Evolutionary conservation across 2,329 filamentous ascomycete species (phyloP), one percentile per base, ranked within the genome.

Genomic region (Pseudovirgaria hyperparasitica): DNA sequence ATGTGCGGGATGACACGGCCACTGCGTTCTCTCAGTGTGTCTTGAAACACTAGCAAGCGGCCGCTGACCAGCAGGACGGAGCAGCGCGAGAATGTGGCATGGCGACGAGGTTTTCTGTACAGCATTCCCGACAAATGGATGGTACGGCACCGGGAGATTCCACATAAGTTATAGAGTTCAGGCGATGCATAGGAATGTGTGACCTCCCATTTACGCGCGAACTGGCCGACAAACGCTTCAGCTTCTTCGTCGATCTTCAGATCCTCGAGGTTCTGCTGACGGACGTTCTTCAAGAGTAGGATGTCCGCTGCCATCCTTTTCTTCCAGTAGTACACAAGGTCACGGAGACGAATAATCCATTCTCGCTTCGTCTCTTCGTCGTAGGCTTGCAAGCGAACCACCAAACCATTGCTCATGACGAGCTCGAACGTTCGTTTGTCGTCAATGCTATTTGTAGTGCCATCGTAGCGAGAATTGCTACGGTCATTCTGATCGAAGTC

Each of bases 121-220:
- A 79, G 57, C 11, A 62, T 52, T 3, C 74, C 74, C 18, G 70
- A 70, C 48, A 76, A 66, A 30, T 62, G 56, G 28, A 79, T 69
- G 11, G 67, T 58, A 22, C 74, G 67, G 43, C 74, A 79, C 19
- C 60, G 63, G 8, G 67, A 63, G 13, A 78, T 64, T n/a, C 67
- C 65, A 45, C 74, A 79, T 54, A 78, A 65, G 45, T 79, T 73
- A 55, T 76, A 77, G n/a, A 78, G 51, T 20, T 68, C 54, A 2
- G 73, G 65, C 1, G 66, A 74, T n/a, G 73, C 70, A 37, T 66
- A 65, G 2, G 71, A 68, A 35, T 72, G 65, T 10, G 61, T 68
- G 13, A 78, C 72, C 45, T 79, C 74, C 74, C 74, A 79, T 40
- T 78, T 77, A 36, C 63, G 58, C 1, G 72, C 72, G 41, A 72